Percentiles rank a stretch among this genome's conserved stretches.
phyloP scores from a whole-genome alignment of 2,329 filamentous ascomycete species.

The Colletotrichum sp. region DNA sequence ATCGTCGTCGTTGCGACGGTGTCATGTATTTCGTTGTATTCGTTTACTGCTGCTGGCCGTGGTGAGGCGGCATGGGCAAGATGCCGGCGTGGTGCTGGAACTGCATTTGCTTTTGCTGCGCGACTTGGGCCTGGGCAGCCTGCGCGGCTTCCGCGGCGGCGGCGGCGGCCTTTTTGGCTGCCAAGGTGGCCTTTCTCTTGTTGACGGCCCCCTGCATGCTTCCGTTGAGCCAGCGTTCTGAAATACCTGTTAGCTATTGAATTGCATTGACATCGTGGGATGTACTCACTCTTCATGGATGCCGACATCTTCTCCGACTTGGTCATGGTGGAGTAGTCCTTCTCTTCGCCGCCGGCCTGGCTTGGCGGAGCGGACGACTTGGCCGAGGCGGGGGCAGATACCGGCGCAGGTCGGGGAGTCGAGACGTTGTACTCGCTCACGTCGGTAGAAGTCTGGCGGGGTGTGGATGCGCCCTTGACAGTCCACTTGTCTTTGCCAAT shows the following conservation, averaged over 20 bases:
- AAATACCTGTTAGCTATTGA: slow-evolving; percentile 26
- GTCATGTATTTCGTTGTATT: background rate
- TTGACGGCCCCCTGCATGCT: slow-evolving; percentile 66
- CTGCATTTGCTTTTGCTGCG: background rate
- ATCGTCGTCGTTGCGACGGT: background rate
- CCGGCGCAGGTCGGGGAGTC: slow-evolving; percentile 6
- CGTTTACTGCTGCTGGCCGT: background rate
- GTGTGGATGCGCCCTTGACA: background rate
- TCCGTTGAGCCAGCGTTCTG: slow-evolving; percentile 64
- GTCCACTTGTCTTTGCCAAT: slow-evolving; percentile 14
- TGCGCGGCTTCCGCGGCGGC: slow-evolving; percentile 30
- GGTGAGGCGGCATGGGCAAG: background rate
- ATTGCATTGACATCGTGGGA: background rate
- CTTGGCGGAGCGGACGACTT: slow-evolving; percentile 20
- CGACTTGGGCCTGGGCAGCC: background rate
- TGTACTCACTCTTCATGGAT: slow-evolving; percentile 65
- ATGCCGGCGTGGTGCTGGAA: slow-evolving; percentile 10
- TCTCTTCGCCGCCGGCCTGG: slow-evolving; percentile 40
- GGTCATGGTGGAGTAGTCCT: slow-evolving; percentile 66
- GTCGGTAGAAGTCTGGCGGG: slow-evolving; percentile 19
- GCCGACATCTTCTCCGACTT: slow-evolving; percentile 72
- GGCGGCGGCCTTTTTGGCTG: slow-evolving; percentile 60
- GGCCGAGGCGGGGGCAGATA: slow-evolving; percentile 18
- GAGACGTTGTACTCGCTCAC: slow-evolving; percentile 1
- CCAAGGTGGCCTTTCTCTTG: slow-evolving; percentile 64